Evolutionary conservation across 2,329 filamentous ascomycete species (phyloP).

Genomic region (Tympanopsis confertula): DNA sequence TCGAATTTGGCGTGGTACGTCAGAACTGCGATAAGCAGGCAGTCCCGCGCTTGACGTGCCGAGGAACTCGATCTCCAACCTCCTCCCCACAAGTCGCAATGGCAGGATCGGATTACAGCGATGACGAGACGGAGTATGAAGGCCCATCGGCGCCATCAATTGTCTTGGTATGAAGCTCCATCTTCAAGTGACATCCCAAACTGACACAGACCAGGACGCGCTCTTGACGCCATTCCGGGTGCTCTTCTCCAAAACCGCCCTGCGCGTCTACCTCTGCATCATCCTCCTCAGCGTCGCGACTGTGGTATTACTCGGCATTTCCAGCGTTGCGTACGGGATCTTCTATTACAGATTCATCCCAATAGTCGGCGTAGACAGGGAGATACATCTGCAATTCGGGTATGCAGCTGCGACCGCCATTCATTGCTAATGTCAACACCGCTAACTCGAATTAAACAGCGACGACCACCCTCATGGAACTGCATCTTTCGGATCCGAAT

Average conservation of each 20-base stretch:
- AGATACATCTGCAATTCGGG: constrained; percentile 52
- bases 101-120: too few relatives aligned
- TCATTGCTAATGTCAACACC: neutral
- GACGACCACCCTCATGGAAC: constrained; percentile 35
- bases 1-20: too few relatives aligned
- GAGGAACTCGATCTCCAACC: too few relatives aligned
- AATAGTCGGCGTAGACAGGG: constrained; percentile 40
- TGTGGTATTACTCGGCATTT: constrained; percentile 35
- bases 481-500: constrained; percentile 28
- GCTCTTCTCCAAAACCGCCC: constrained; percentile 39
- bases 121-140: too few relatives aligned
- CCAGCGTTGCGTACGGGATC: constrained; percentile 41
- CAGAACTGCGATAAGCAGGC: too few relatives aligned
- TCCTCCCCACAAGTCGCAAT: too few relatives aligned
- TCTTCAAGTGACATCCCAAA: too few relatives aligned
- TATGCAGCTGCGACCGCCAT: constrained; percentile 14
- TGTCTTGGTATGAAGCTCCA: too few relatives aligned
- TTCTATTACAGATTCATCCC: constrained; percentile 56
- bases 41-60: too few relatives aligned
- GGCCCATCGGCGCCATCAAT: too few relatives aligned
- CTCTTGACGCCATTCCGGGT: constrained; percentile 34
- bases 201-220: constrained; percentile 34
- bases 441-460: constrained; percentile 10
- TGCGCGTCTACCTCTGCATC: constrained; percentile 42
- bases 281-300: constrained; percentile 17